A percentile compares a stretch with the other conserved stretches of the same genome.
Evolutionary conservation across 257 asterid genomes (phyloP).

Genomic region (Fraxinus cuspidata): DNA sequence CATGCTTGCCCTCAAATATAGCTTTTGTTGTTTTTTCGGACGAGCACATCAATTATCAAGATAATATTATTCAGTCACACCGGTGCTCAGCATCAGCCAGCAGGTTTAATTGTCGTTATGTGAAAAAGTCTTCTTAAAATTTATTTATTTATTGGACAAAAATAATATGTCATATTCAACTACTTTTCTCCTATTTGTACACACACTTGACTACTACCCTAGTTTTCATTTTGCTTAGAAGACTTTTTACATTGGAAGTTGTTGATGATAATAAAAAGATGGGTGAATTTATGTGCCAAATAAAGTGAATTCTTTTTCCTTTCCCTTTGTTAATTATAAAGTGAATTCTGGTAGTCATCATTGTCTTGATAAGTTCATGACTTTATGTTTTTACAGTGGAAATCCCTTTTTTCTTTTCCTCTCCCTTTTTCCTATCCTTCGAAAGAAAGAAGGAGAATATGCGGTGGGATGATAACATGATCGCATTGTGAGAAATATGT

Average conservation of each 20-base stretch:
- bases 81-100: too few species aligned
- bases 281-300: slow-evolving; percentile 6
- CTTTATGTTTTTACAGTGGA: slow-evolving; percentile 11
- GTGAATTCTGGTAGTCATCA: neutral
- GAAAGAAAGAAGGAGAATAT: neutral
- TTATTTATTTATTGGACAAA: neutral
- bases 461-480: neutral
- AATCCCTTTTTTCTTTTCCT: neutral
- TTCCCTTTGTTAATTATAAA: neutral
- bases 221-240: slow-evolving; percentile 1
- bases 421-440: too few species aligned
- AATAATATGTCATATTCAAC: neutral
- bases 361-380: neutral
- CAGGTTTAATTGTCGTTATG: too few species aligned
- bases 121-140: too few species aligned
- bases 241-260: slow-evolving; percentile 5
- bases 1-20: neutral
- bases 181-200: neutral
- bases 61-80: too few species aligned
- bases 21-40: neutral
- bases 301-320: neutral
- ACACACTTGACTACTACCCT: neutral
- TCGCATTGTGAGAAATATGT: slow-evolving; percentile 2
- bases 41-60: neutral
- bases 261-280: neutral